Percentiles rank a stretch among this genome's conserved stretches.
These are phyloP conservation scores for Syzygium syzygioides DNA, from an alignment of 441 rosid species.

Conservation along the genomic window DNA sequence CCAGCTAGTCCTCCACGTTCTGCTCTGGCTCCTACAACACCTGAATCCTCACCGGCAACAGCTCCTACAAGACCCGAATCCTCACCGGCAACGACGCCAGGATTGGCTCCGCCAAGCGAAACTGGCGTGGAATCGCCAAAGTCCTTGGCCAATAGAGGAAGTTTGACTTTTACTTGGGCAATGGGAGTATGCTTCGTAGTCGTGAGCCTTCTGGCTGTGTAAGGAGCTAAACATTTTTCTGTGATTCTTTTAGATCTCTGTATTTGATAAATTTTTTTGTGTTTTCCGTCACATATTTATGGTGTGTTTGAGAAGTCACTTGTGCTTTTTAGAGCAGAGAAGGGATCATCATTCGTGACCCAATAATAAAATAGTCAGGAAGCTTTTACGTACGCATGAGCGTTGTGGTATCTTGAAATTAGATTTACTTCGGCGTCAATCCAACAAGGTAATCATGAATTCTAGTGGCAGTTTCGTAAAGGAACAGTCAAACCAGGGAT, in stretches of 20 bases:
- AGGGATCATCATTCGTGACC: background rate
- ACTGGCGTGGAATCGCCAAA: background rate
- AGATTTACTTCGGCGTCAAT: background rate
- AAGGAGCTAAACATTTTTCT: background rate
- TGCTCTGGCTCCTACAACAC: background rate
- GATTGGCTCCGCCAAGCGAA: background rate
- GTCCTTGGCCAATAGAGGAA: background rate
- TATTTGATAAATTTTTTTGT: background rate
- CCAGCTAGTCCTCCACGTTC: background rate
- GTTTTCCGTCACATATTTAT: background rate
- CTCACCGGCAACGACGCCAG: background rate
- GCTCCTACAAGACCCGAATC: background rate
- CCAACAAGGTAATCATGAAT: background rate
- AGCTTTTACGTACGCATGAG: background rate
- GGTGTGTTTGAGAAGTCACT: background rate
- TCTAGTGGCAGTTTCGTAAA: background rate
- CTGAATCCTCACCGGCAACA: background rate
- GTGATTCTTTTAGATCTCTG: background rate
- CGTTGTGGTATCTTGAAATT: background rate
- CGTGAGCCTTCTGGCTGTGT: background rate
- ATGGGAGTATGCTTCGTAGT: background rate
- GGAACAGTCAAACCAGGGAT: background rate
- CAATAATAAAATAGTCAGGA: background rate
- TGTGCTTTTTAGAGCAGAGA: background rate
- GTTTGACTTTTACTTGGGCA: background rate